Percentiles rank a stretch among this genome's conserved stretches.
Conservation (phyloP, 1,139 yeast genomes). For the Wickerhamomyces sp. region DNA sequence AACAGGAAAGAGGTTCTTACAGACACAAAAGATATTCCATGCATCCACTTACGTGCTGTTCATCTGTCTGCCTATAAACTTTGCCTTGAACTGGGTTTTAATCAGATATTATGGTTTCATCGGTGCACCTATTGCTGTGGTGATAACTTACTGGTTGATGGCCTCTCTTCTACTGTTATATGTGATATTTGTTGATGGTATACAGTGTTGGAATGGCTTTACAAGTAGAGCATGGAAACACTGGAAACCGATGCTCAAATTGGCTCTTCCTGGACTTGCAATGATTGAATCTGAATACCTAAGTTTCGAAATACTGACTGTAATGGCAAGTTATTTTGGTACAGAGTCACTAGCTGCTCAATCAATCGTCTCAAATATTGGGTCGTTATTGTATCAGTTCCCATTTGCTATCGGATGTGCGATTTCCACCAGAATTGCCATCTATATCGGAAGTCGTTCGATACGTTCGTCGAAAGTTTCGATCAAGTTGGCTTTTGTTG, state of each 20-base stretch:
- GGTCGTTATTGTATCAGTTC: slow-evolving; percentile 34
- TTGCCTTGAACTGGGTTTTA: slow-evolving; percentile 26
- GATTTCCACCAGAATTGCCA: slow-evolving; percentile 36
- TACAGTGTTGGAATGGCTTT: slow-evolving; percentile 31
- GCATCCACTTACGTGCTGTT: slow-evolving; percentile 34
- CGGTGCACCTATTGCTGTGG: slow-evolving; percentile 35
- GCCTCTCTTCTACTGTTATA: slow-evolving; percentile 26
- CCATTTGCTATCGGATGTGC: slow-evolving; percentile 40
- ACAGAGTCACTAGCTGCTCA: slow-evolving; percentile 38
- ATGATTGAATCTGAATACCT: slow-evolving; percentile 39
- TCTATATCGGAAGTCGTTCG: slow-evolving; percentile 30
- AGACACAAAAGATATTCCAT: slow-evolving; percentile 34
- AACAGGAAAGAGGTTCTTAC: slow-evolving; percentile 35
- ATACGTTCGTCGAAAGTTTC: slow-evolving; percentile 17
- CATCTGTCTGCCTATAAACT: slow-evolving; percentile 31
- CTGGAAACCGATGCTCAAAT: slow-evolving; percentile 31
- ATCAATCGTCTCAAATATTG: slow-evolving; percentile 35
- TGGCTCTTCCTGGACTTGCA: slow-evolving; percentile 36
- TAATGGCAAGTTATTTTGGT: slow-evolving; percentile 36
- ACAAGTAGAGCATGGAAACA: slow-evolving; percentile 22
- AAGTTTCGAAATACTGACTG: slow-evolving; percentile 37
- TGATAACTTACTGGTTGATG: slow-evolving; percentile 33
- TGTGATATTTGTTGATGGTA: slow-evolving; percentile 27
- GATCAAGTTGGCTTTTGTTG: slow-evolving; percentile 18
- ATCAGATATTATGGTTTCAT: slow-evolving; percentile 31